These are phyloP conservation scores for Stephania cephalantha DNA, from an alignment of 164 flowering plant genomes.

Conservation along the genomic window DNA sequence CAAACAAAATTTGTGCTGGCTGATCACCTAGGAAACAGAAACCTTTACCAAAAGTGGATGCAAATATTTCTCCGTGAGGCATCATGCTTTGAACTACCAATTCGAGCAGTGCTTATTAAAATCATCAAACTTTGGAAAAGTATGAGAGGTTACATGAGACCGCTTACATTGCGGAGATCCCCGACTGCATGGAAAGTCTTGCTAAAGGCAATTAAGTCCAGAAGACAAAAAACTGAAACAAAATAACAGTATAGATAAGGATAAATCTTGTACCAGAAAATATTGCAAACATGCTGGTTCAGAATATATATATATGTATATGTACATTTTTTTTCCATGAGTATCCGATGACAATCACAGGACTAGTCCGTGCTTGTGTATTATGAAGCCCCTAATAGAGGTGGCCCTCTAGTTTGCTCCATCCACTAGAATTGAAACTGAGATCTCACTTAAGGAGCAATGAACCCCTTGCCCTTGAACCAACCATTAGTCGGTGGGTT, in stretches of 20 bases:
- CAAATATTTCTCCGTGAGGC: neutral
- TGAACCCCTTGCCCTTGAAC: too few species aligned
- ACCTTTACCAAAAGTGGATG: neutral
- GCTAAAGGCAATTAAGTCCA: slow-evolving; percentile 65
- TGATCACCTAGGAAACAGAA: neutral
- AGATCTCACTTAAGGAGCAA: too few species aligned
- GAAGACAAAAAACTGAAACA: slow-evolving; percentile 37
- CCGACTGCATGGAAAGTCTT: slow-evolving; percentile 56
- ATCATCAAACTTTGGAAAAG: neutral
- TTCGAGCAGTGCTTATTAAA: neutral
- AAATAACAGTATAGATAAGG: slow-evolving; percentile 4
- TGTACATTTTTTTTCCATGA: too few species aligned
- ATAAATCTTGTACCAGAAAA: neutral
- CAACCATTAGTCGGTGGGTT: neutral
- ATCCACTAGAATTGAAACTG: too few species aligned
- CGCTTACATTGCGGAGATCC: slow-evolving; percentile 50
- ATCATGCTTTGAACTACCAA: neutral
- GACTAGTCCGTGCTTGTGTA: too few species aligned
- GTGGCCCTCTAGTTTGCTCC: too few species aligned
- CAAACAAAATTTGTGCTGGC: neutral
- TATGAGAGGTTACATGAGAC: neutral
- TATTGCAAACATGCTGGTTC: neutral
- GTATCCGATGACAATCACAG: too few species aligned
- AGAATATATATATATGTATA: too few species aligned
- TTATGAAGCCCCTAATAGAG: too few species aligned